Percentiles rank a stretch among this genome's conserved stretches.
phyloP scores from a whole-genome alignment of 768 basidiomycete species.

The Krasilnikovozyma curviuscula region DNA sequence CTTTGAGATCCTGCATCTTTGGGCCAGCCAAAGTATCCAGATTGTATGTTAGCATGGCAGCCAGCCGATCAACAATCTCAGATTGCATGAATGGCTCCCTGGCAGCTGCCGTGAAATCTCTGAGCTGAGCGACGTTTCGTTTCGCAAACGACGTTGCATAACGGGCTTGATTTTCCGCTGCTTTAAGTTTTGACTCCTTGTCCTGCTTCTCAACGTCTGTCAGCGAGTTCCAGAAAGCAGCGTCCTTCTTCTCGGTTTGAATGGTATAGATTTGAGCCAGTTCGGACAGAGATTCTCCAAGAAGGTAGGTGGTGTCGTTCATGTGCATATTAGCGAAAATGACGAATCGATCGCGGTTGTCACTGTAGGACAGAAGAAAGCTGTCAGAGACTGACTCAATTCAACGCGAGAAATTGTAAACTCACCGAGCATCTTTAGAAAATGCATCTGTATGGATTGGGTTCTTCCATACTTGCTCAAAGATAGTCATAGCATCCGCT shows the following conservation, averaged over 20 bases:
- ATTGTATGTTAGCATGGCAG: slow-evolving; percentile 93
- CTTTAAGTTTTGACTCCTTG: slow-evolving; percentile 52
- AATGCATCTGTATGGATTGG: slow-evolving; percentile 72
- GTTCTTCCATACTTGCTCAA: slow-evolving; percentile 63
- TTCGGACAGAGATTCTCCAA: slow-evolving; percentile 86
- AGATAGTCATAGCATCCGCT: slow-evolving; percentile 3
- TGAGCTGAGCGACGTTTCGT: slow-evolving; percentile 75
- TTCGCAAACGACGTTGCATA: slow-evolving; percentile 71
- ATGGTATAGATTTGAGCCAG: slow-evolving; percentile 73
- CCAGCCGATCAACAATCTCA: slow-evolving; percentile 85
- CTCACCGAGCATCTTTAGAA: slow-evolving; percentile 54
- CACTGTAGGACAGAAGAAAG: slow-evolving; percentile 29
- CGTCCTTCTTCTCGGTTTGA: slow-evolving; percentile 65
- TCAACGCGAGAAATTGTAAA: slow-evolving; percentile 3
- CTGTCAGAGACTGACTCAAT: not conserved
- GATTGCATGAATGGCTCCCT: slow-evolving; percentile 85
- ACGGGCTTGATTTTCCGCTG: slow-evolving; percentile 65
- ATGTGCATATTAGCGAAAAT: slow-evolving; percentile 94
- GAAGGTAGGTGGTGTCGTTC: slow-evolving; percentile 93
- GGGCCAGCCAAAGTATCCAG: slow-evolving; percentile 75
- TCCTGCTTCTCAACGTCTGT: slow-evolving; percentile 61
- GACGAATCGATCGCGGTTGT: slow-evolving; percentile 73
- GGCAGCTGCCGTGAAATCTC: slow-evolving; percentile 77
- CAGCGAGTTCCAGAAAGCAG: slow-evolving; percentile 45
- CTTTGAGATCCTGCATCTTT: slow-evolving; percentile 62